Evolutionary conservation across 2,329 filamentous ascomycete genomes (phyloP).

Genomic region (Knufia fluminis): DNA sequence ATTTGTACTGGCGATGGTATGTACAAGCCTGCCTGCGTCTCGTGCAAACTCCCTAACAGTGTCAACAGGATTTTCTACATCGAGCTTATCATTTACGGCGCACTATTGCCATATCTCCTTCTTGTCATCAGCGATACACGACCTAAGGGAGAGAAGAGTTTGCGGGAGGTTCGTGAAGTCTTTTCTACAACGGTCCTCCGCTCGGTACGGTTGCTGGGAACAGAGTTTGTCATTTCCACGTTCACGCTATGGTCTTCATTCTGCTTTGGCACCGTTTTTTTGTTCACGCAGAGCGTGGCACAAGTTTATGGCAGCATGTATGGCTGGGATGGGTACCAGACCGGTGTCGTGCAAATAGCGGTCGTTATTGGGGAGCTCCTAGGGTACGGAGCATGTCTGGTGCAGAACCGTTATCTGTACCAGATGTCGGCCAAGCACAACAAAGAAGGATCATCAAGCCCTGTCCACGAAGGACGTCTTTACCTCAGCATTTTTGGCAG

Average conservation of each 20-base stretch:
- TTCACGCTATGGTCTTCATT: conserved; percentile 43
- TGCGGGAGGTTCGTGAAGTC: conserved; percentile 35
- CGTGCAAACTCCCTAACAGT: not conserved
- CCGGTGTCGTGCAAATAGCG: conserved; percentile 38
- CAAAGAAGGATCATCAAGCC: conserved; percentile 28
- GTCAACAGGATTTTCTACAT: conserved; percentile 13
- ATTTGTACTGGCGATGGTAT: conserved; percentile 16
- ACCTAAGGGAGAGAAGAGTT: not conserved
- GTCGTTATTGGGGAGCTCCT: conserved; percentile 39
- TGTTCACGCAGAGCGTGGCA: conserved; percentile 46
- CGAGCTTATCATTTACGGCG: conserved; percentile 36
- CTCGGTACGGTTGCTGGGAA: conserved; percentile 20
- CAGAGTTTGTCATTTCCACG: conserved; percentile 42
- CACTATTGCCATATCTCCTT: conserved; percentile 32
- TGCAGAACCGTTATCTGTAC: conserved; percentile 43
- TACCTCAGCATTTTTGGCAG: conserved; percentile 37
- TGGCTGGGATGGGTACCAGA: conserved; percentile 51
- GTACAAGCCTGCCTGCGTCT: not conserved
- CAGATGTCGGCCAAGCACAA: conserved; percentile 27
- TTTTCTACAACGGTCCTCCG: conserved; percentile 25
- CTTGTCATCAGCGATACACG: conserved; percentile 40
- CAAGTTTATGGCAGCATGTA: conserved; percentile 71
- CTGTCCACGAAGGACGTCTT: conserved; percentile 36
- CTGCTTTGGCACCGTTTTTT: conserved; percentile 38
- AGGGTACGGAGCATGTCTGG: conserved; percentile 41